Percentiles rank a stretch among this genome's conserved stretches.
These are phyloP conservation scores for Geranium brycei DNA, from an alignment of 345 rosid species.

Conservation along the genomic window DNA sequence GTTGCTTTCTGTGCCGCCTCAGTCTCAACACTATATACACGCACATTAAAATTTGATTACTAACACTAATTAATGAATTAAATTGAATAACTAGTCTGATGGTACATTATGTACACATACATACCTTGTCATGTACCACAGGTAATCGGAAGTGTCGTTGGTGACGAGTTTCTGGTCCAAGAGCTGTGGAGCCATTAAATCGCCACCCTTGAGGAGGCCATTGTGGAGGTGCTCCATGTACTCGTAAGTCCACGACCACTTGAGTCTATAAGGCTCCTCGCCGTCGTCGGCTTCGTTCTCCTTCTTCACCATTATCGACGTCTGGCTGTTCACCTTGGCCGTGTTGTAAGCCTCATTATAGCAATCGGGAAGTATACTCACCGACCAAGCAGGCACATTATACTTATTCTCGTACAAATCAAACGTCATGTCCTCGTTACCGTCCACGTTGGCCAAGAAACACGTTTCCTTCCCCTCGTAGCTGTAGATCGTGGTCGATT, in stretches of 20 bases:
- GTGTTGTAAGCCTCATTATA: background rate
- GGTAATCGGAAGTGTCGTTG: conserved; percentile 12
- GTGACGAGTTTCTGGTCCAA: conserved; percentile 23
- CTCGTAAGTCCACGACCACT: background rate
- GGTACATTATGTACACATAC: too few species aligned
- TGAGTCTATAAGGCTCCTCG: background rate
- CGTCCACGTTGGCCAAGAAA: background rate
- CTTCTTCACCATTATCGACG: background rate
- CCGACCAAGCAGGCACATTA: background rate
- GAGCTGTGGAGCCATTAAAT: conserved; percentile 6
- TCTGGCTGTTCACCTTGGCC: background rate
- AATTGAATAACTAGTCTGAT: too few species aligned
- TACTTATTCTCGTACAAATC: background rate
- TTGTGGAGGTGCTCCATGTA: background rate
- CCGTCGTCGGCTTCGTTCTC: background rate
- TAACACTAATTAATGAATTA: too few species aligned
- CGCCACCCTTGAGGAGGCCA: background rate
- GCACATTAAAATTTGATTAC: too few species aligned
- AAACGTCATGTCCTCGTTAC: background rate
- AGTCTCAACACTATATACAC: conserved; percentile 12
- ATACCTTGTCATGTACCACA: conserved; percentile 20
- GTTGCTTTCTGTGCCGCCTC: conserved; percentile 7
- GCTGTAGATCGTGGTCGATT: background rate
- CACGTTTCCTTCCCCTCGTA: background rate
- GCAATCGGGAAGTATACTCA: background rate